Base-by-base conservation (phyloP, 2,329 filamentous ascomycete genomes). In the Penicillium rolfsii region DNA sequence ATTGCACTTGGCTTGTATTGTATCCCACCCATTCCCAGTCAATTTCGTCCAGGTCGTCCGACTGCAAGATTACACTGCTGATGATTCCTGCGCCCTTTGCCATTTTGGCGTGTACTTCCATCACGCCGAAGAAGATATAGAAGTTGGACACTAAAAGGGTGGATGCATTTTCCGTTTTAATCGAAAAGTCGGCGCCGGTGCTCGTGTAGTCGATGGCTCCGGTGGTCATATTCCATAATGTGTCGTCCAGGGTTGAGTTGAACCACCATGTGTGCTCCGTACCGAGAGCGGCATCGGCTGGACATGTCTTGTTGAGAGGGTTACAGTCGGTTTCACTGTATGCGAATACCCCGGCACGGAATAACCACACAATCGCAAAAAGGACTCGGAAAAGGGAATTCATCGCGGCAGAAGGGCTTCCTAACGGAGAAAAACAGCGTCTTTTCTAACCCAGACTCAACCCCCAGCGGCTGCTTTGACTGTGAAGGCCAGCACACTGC, bases 121-220 rank as follows among this genome's bases (percentile, higher is more conserved):
- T 87, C 62, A 87, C 86, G 54, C 92, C 92, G 67, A 89, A 93
- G 81, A 96, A 93, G 77, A 96, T 89, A 80, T 92, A 94, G 75
- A 93, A 94, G 67, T 87, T 86, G 50, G 90, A 87, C 64, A 87
- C 85, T 63, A 96, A 85, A 0, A 91, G 96, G 0, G 92, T 91
- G 0, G 91, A 89, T 69, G 96, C 86, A 63, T 88, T 86, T 66
- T 87, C 83, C 73, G 88, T 83, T 60, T 77, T 80, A 78, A 97
- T 88, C 52, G 84, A 88, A 78, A 95, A 93, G 60, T 84, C 80
- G 36, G 90, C 89, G 38, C 90, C 90, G 0, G 85, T 78, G 45
- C 82, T 73, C 58, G 83, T 83, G 73, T 88, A 93, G 24, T 80
- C 79, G 56, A 94, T 81, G 2, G 76, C 77, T 53, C 90, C 90